A percentile compares a stretch with the other conserved stretches of the same genome.
Conservation (phyloP, 73 alveolate species). For the Loxodes magnus region DNA sequence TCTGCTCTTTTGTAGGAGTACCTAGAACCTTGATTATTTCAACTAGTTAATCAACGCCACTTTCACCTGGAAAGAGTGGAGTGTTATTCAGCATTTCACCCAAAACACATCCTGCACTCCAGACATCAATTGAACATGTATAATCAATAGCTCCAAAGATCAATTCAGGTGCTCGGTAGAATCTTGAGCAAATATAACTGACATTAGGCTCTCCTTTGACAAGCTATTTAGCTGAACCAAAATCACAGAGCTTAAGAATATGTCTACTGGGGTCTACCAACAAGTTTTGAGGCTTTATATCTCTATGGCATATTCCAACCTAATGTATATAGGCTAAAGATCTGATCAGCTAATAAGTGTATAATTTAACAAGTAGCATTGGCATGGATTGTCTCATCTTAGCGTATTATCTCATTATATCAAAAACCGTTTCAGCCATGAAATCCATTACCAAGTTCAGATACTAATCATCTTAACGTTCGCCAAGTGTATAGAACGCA, state of each 20-base stretch:
- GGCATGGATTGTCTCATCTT: constrained; percentile 82
- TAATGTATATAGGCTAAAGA: constrained; percentile 81
- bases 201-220: constrained; percentile 90
- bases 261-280: constrained; percentile 44
- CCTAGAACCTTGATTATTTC: constrained; percentile 73
- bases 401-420: constrained; percentile 77
- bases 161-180: constrained; percentile 93
- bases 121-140: constrained; percentile 60
- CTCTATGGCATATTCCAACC: constrained; percentile 74
- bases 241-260: constrained; percentile 71
- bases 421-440: constrained; percentile 48
- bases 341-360: constrained; percentile 47
- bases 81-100: constrained; percentile 74
- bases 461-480: constrained; percentile 56
- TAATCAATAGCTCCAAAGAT: constrained; percentile 89
- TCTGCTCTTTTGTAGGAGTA: constrained; percentile 73
- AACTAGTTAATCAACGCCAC: constrained; percentile 65
- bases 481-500: constrained; percentile 89
- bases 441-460: constrained; percentile 73
- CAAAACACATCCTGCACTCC: constrained; percentile 89
- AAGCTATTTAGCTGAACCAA: constrained; percentile 88
- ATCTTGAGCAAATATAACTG: constrained; percentile 74
- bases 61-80: constrained; percentile 64
- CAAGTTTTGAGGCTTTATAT: constrained; percentile 73
- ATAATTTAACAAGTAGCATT: constrained; percentile 74